Conservation (phyloP, 257 asterid species). For the Mentha longifolia region DNA sequence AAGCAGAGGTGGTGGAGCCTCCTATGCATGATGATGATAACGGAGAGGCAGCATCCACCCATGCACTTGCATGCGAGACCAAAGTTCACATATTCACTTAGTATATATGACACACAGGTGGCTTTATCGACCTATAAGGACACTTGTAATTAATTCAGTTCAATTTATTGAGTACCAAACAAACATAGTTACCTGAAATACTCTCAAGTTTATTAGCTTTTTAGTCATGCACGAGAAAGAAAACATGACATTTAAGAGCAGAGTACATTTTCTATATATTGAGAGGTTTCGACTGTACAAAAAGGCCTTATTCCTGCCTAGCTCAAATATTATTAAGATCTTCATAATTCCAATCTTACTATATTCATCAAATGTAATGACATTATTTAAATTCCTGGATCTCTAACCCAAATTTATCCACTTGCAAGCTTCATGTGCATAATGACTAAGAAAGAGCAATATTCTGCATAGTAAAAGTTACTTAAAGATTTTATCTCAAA, state of each 20-base stretch:
- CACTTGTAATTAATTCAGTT: not conserved
- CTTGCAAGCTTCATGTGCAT: constrained; percentile 7
- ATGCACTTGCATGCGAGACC: constrained; percentile 14
- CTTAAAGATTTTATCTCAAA: too few species aligned
- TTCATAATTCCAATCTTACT: constrained; percentile 12
- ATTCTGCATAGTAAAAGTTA: not conserved
- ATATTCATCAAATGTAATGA: constrained; percentile 10
- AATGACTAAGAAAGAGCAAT: constrained; percentile 17
- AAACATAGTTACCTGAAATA: not conserved
- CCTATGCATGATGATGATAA: not conserved
- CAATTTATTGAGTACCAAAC: not conserved
- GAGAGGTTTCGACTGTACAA: constrained; percentile 9
- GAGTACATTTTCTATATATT: not conserved
- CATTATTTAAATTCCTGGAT: not conserved
- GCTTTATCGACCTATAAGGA: not conserved
- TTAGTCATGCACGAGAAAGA: not conserved
- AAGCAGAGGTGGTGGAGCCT: constrained; percentile 2
- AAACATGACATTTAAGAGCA: constrained; percentile 7
- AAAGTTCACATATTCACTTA: not conserved
- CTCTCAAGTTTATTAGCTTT: not conserved
- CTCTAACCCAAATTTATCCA: not conserved
- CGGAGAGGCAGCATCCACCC: not conserved
- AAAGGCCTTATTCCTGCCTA: not conserved
- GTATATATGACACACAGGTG: not conserved
- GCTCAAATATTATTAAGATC: not conserved